Base-by-base conservation (phyloP, 108 stramenopile genomes). In the Cylindrotheca closterium region DNA sequence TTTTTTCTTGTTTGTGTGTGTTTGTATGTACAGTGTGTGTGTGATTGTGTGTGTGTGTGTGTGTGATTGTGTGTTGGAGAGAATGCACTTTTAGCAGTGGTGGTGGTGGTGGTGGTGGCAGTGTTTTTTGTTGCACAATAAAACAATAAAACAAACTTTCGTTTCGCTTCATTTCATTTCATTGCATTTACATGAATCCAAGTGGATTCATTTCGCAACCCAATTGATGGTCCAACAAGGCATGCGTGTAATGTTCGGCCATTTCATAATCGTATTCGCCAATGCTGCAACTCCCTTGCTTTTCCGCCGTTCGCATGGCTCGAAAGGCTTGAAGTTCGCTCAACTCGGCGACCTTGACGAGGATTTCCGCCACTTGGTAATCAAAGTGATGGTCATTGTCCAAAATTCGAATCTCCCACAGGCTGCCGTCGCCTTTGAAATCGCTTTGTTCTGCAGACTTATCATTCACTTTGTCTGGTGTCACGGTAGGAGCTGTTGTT, bases 221-320 rank as follows among this genome's bases (percentile, higher is more conserved):
- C 37, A 42, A 15, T 7, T 42, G 37, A 42, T 42, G 37, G 37
- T 42, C 37, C 37, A 10, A 10, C 10, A 42, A 15, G 37, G 37
- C 37, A 15, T 15, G 10, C 10, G 15, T 15, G 37, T 42, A 42
- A 42, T 42, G 37, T 42, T 42, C 37, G 37, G 37, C 37, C 37
- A 42, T 42, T 42, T 42, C 37, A 42, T 42, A 42, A 42, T 42
- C 37, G 37, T 42, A 42, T 42, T 42, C 37, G 7, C 37, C 37
- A 42, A 42, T 42, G 37, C 37, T 42, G 37, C 37, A 42, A 42
- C 37, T 42, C 7, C 37, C 37, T 10, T 42, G 7, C 37, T 42
- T 42, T 42, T 42, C 37, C 10, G 37, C 37, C 7, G 37, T 42
- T 42, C 37, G 37, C 37, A 42, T 42, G 10, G 37, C 37, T 42